These are phyloP conservation scores for Aspergillus asperescens DNA, from an alignment of 495 filamentous ascomycete species.

Conservation along the genomic window DNA sequence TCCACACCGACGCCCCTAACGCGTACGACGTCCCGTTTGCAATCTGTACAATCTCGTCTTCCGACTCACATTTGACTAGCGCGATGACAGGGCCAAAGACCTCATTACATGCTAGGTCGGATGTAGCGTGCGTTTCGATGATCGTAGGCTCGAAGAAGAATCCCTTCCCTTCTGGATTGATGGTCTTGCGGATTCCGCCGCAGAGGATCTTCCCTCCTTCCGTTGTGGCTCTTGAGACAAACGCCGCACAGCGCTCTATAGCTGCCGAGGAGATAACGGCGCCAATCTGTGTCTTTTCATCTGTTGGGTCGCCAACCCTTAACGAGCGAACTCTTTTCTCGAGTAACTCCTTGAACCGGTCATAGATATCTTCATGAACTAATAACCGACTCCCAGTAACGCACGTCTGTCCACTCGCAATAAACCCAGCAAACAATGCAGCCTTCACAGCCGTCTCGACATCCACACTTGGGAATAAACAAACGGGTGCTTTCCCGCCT, in stretches of 20 bases:
- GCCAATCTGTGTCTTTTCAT: constrained; percentile 40
- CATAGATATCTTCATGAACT: constrained; percentile 44
- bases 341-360: constrained; percentile 31
- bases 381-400: constrained; percentile 56
- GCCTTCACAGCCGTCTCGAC: constrained; percentile 51
- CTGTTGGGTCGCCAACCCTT: constrained; percentile 48
- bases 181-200: constrained; percentile 33
- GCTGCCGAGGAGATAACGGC: constrained; percentile 35
- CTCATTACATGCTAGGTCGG: constrained; percentile 36
- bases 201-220: constrained; percentile 26
- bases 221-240: constrained; percentile 29
- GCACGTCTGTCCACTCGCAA: constrained; percentile 59
- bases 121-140: constrained; percentile 31
- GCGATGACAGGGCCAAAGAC: constrained; percentile 50
- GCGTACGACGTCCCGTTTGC: constrained; percentile 50
- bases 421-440: constrained; percentile 53
- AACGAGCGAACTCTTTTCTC: constrained; percentile 36
- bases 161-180: constrained; percentile 34
- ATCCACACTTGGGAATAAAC: constrained; percentile 50
- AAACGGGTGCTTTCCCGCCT: constrained; percentile 55
- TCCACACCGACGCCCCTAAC: constrained; percentile 54
- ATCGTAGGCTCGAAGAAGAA: constrained; percentile 58
- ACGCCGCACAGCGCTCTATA: constrained; percentile 30
- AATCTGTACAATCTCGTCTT: constrained; percentile 40
- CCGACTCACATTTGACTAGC: constrained; percentile 41